These are phyloP conservation scores for Phylloporus sp. DNA, from an alignment of 768 basidiomycete genomes.

Conservation along the genomic window DNA sequence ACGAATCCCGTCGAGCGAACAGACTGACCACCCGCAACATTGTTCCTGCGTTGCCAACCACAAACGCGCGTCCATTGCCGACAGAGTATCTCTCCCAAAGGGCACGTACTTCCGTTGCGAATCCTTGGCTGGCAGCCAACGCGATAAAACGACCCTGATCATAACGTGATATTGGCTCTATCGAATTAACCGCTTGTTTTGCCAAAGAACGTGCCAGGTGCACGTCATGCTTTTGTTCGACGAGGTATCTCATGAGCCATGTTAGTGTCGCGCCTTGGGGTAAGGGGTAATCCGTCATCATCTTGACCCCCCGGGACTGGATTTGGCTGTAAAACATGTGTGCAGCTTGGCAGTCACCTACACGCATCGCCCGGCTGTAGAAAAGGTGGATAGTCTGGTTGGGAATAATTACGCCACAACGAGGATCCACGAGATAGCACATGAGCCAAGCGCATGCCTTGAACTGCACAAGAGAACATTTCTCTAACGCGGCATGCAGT, in stretches of 20 bases:
- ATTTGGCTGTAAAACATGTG: constrained; percentile 46
- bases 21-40: constrained; percentile 44
- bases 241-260: constrained; percentile 53
- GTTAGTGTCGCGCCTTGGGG: constrained; percentile 44
- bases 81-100: constrained; percentile 57
- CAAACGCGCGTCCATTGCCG: constrained; percentile 37
- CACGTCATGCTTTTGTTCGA: constrained; percentile 34
- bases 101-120: constrained; percentile 43
- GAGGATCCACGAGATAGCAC: constrained; percentile 31
- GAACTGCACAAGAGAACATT: constrained; percentile 35
- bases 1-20: constrained; percentile 28
- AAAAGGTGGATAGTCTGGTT: constrained; percentile 43
- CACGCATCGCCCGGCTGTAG: constrained; percentile 38
- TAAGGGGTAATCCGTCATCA: constrained; percentile 42
- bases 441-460: constrained; percentile 41
- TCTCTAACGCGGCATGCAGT: constrained; percentile 41
- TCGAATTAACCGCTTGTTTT: constrained; percentile 42
- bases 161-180: constrained; percentile 39
- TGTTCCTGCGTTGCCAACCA: constrained; percentile 42
- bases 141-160: constrained; percentile 50
- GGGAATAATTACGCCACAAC: constrained; percentile 36
- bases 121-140: constrained; percentile 43
- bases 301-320: constrained; percentile 31
- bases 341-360: constrained; percentile 34
- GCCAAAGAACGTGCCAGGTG: constrained; percentile 50